These are phyloP conservation scores for Ceriops decandra DNA, from an alignment of 345 rosid genomes.

Conservation along the genomic window DNA sequence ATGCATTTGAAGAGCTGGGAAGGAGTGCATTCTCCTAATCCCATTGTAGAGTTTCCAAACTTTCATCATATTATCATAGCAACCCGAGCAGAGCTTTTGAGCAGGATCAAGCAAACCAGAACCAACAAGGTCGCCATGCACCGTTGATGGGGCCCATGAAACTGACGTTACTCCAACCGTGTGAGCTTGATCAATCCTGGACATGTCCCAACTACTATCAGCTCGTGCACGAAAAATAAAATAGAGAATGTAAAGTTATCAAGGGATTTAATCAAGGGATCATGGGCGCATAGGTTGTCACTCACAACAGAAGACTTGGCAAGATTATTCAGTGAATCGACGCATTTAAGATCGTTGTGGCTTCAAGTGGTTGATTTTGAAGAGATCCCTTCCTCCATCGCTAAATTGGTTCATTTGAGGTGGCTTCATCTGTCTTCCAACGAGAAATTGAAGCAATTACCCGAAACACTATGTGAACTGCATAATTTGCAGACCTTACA, in stretches of 20 bases:
- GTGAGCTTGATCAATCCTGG: conserved; percentile 21
- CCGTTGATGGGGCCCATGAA: conserved; percentile 22
- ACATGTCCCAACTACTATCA: conserved; percentile 13
- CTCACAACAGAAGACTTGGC: background rate
- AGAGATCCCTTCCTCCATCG: background rate
- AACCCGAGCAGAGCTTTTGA: conserved; percentile 14
- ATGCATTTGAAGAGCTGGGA: no score
- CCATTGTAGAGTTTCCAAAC: no score
- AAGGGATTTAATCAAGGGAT: no score
- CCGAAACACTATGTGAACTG: background rate
- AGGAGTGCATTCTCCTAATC: no score
- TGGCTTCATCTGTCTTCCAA: background rate
- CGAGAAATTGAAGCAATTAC: background rate
- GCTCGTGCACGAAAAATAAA: conserved; percentile 11
- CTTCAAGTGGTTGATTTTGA: no score
- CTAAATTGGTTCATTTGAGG: background rate
- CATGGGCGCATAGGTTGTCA: background rate
- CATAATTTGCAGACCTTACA: background rate
- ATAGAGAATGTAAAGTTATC: no score
- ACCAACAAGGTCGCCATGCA: conserved; percentile 13
- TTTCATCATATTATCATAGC: no score
- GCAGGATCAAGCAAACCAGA: conserved; percentile 17
- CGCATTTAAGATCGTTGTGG: background rate
- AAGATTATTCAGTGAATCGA: background rate
- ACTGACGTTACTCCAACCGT: conserved; percentile 23